phyloP scores from a whole-genome alignment of 176 grass and related monocot species.

The Ananas comosus region DNA sequence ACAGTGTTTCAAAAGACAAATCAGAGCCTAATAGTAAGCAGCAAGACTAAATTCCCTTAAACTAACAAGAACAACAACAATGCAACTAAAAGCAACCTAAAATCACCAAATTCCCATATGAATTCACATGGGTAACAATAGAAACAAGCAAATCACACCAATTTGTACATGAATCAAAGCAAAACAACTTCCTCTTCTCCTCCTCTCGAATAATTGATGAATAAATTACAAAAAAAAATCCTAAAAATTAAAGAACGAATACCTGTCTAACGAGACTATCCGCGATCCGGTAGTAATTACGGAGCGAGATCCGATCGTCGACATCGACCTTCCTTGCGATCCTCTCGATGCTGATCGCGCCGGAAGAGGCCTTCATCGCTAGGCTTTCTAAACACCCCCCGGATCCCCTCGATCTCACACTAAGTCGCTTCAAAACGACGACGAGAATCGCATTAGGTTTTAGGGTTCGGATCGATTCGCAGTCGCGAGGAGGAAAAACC shows the following conservation, averaged over 20 bases:
- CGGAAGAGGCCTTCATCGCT: not conserved
- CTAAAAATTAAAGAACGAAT: not conserved
- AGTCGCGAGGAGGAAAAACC: not conserved
- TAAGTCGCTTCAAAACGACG: not conserved
- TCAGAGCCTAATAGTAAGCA: too few relatives aligned
- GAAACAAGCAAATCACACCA: too few relatives aligned
- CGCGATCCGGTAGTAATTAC: conserved; percentile 39
- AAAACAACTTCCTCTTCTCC: too few relatives aligned
- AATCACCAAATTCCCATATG: too few relatives aligned
- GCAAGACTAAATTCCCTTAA: too few relatives aligned
- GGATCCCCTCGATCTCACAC: not conserved
- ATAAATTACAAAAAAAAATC: not conserved
- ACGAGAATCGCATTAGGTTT: not conserved
- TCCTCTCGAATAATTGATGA: too few relatives aligned
- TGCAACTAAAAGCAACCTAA: too few relatives aligned
- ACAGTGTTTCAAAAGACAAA: too few relatives aligned
- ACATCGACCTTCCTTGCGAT: conserved; percentile 32
- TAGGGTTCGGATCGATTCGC: not conserved
- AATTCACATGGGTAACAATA: too few relatives aligned
- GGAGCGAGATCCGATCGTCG: conserved; percentile 42
- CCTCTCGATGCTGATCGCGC: conserved; percentile 27
- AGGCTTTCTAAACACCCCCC: not conserved
- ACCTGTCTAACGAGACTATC: conserved; percentile 41
- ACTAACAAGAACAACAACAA: too few relatives aligned
- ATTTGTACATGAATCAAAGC: too few relatives aligned